Evolutionary conservation across 768 basidiomycete genomes (phyloP), one percentile per base, ranked within the genome.

Genomic region (Collybiopsis confluens): DNA sequence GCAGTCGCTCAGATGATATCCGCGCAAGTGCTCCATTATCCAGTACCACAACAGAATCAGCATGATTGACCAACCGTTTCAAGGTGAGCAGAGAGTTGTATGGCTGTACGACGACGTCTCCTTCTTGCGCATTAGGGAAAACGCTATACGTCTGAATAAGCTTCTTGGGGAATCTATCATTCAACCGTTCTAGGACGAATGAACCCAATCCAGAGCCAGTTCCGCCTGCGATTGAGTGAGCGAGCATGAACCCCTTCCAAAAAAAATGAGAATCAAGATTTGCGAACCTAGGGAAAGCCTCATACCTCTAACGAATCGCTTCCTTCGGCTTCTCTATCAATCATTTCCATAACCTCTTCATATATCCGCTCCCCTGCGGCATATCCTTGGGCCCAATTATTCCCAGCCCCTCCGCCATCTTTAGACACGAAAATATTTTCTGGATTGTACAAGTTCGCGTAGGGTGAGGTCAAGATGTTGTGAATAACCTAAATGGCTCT

Each of bases 101-200:
- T 4, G 97, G 97, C 64, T 98, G 97, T 5, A 99, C 97, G 49
- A 99, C 95, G 54, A 99, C 95, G 61, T 98, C 97, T 33, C 90
- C 86, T 61, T 96, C 94, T 59, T 90, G 83, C 10, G 88, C 83
- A 61, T 96, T 93, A 2, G 97, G 97, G 60, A 99, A 99, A 53
- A 99, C 96, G 41, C 95, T 98, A 69, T 99, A 98, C 4, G 97
- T 99, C 65, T 99, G 97, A 42, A 98, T 95, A 54, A 98, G 82
- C 69, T 99, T 99, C 75, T 99, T 99, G 0, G 97, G 97, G 66
- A 98, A 99, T 64, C 89, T 90, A 72, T 99, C 97, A 70, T 95
- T 96, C 40, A 98, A 73, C 24, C 97, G 85, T 72, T 98, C 97
- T 51, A 99, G 84, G 16, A 98, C 75, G 73, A 92, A 98, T n/a